Evolutionary conservation across 2,329 filamentous ascomycete species (phyloP).

Genomic region (Biscogniauxia mediterranea): DNA sequence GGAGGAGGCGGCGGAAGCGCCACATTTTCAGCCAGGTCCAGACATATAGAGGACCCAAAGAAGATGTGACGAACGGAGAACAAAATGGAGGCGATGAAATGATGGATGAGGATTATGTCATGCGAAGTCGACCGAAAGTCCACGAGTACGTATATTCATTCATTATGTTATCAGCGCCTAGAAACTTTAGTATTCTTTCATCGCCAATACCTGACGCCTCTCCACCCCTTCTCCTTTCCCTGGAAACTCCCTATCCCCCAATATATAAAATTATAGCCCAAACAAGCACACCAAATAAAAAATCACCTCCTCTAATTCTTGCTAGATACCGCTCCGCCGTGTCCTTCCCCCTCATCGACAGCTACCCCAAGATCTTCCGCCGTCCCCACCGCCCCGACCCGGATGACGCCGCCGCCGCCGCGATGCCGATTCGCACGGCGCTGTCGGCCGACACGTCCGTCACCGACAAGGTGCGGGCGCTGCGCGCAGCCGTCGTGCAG

Average conservation of each 20-base stretch:
- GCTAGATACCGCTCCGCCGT: constrained; percentile 54
- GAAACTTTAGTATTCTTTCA: too few species aligned
- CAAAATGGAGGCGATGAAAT: constrained; percentile 23
- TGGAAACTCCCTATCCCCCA: background rate
- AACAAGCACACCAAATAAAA: constrained; percentile 6
- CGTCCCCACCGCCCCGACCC: constrained; percentile 35
- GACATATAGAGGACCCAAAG: constrained; percentile 31
- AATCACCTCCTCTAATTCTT: background rate
- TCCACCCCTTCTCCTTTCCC: background rate
- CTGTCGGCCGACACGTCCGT: constrained; percentile 75
- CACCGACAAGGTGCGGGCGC: constrained; percentile 62
- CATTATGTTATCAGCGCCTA: background rate
- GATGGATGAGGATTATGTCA: constrained; percentile 13
- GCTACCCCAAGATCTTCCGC: constrained; percentile 75
- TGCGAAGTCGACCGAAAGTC: constrained; percentile 27
- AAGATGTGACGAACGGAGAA: constrained; percentile 23
- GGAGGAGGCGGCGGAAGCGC: constrained; percentile 28
- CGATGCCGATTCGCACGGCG: constrained; percentile 54
- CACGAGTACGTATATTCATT: constrained; percentile 29
- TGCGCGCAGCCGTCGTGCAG: constrained; percentile 64
- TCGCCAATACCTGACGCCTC: too few species aligned
- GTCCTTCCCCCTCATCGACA: constrained; percentile 75
- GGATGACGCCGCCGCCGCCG: background rate
- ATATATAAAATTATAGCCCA: background rate
- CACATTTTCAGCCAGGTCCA: constrained; percentile 45